Conservation (phyloP, 768 basidiomycete species). For the Dentipellis fragilis region DNA sequence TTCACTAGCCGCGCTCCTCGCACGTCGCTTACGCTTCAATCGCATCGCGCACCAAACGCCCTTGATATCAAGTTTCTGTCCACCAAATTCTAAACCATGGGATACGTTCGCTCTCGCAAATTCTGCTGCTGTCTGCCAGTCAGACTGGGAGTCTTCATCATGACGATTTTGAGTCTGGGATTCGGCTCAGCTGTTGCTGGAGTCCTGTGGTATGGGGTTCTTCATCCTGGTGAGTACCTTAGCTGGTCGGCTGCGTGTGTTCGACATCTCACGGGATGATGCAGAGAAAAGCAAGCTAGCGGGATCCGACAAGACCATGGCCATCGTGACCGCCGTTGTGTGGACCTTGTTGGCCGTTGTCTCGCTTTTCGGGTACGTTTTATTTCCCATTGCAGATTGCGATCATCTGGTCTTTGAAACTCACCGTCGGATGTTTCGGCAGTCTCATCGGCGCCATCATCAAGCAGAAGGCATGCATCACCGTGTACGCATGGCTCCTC, state of each 20-base stretch:
- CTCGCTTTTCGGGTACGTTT: constrained; percentile 11
- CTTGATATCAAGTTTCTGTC: too few relatives aligned
- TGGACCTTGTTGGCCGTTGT: constrained; percentile 4
- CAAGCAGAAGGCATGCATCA: constrained; percentile 31
- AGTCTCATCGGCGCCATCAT: constrained; percentile 37
- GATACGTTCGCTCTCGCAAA: constrained; percentile 40
- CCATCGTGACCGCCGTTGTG: constrained; percentile 4
- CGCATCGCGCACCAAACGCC: too few relatives aligned
- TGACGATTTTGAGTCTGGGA: constrained; percentile 33
- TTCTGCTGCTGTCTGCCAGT: constrained; percentile 63
- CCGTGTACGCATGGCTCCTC: constrained; percentile 33
- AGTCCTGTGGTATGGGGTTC: constrained; percentile 37
- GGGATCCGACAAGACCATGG: not conserved
- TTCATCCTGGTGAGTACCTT: constrained; percentile 32
- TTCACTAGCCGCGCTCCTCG: too few relatives aligned
- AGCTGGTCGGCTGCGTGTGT: not conserved
- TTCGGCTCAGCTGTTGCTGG: constrained; percentile 35
- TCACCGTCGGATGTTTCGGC: not conserved
- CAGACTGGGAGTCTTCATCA: constrained; percentile 50
- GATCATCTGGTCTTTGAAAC: not conserved
- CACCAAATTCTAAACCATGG: constrained; percentile 12
- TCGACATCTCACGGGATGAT: too few relatives aligned
- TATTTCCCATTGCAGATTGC: not conserved
- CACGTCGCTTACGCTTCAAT: too few relatives aligned
- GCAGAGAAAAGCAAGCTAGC: too few relatives aligned